phyloP scores from a whole-genome alignment of 2,329 filamentous ascomycete species.

The Penicillium freii region DNA sequence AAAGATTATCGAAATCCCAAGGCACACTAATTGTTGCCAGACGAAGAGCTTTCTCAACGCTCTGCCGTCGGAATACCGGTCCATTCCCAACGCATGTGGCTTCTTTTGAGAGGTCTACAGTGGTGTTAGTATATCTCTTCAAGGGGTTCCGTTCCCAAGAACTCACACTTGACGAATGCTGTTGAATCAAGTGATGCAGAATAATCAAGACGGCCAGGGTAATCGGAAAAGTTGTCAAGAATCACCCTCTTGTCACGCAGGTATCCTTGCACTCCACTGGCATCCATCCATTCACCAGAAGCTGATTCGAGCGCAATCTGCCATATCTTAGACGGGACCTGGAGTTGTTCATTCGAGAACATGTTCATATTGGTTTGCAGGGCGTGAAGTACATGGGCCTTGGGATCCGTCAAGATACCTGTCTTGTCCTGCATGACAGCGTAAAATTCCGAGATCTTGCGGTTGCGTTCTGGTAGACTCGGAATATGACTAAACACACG shows the following conservation, averaged over 20 bases:
- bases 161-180: slow-evolving; percentile 23
- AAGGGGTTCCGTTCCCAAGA: neutral
- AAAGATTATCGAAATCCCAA: slow-evolving; percentile 13
- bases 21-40: slow-evolving; percentile 14
- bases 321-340: slow-evolving; percentile 15
- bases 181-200: slow-evolving; percentile 12
- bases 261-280: slow-evolving; percentile 24
- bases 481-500: slow-evolving; percentile 17
- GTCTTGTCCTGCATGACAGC: slow-evolving; percentile 15
- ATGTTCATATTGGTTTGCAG: slow-evolving; percentile 10
- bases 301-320: slow-evolving; percentile 16
- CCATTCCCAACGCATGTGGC: slow-evolving; percentile 25
- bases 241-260: slow-evolving; percentile 18
- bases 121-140: slow-evolving; percentile 9
- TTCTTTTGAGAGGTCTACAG: slow-evolving; percentile 17
- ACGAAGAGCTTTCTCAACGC: slow-evolving; percentile 24
- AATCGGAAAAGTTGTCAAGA: slow-evolving; percentile 12
- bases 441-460: slow-evolving; percentile 16
- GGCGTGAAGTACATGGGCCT: slow-evolving; percentile 17
- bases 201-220: slow-evolving; percentile 7
- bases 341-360: slow-evolving; percentile 12
- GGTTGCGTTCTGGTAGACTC: slow-evolving; percentile 15
- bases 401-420: slow-evolving; percentile 15
- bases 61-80: slow-evolving; percentile 21
- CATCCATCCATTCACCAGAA: slow-evolving; percentile 24